Conservation (phyloP, 129 eudicot species). For the sunflower (Helianthus annuus) region HanXRQr2.0-SUNRISE NC_035440.2:20527463-20527962, state of each 20-base stretch:
- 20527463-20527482: conserved; percentile 93
- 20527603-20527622: too few species aligned
- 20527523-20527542: background rate
- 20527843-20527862: background rate
- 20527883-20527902: conserved; percentile 19
- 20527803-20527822: background rate
- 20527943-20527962: conserved; percentile 32
- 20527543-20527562: too few species aligned
- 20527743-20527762: background rate
- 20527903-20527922: conserved; percentile 31
- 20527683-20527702: too few species aligned
- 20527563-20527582: too few species aligned
- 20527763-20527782: background rate
- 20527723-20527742: too few species aligned
- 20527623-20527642: too few species aligned
- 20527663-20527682: too few species aligned
- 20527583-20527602: too few species aligned
- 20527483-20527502: conserved; percentile 90
- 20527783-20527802: background rate
- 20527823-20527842: background rate
- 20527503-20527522: conserved; percentile 93
- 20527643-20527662: too few species aligned
- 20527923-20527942: conserved; percentile 30
- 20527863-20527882: background rate
- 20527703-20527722: too few species aligned